A percentile compares a stretch with the other conserved stretches of the same genome.
phyloP scores from a whole-genome alignment of 441 rosid genomes.

The Brassica balearica region DNA sequence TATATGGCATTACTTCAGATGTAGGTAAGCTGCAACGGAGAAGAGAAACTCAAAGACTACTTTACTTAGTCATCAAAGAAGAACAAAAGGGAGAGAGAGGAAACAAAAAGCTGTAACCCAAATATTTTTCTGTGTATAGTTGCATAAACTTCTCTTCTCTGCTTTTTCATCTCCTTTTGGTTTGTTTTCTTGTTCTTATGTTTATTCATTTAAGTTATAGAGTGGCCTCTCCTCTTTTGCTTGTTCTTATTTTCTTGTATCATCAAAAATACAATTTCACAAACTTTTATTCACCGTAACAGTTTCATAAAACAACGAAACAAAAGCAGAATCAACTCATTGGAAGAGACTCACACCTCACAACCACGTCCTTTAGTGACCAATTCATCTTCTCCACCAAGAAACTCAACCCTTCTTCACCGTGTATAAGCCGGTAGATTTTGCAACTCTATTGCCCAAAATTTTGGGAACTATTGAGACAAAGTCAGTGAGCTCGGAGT shows the following conservation, averaged over 20 bases:
- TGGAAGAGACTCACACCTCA: not conserved
- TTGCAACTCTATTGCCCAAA: no score
- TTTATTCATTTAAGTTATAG: not conserved
- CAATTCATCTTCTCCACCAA: no score
- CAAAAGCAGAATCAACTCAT: not conserved
- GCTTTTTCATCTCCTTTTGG: not conserved
- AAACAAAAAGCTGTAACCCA: not conserved
- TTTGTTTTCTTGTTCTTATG: not conserved
- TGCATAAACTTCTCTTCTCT: not conserved
- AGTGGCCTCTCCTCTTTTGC: not conserved
- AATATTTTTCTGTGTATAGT: not conserved
- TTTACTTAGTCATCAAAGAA: not conserved
- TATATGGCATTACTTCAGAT: conserved; percentile 38
- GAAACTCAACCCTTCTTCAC: no score
- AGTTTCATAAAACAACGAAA: not conserved
- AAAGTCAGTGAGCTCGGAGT: no score
- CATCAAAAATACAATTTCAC: not conserved
- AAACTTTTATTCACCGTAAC: not conserved
- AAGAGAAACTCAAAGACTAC: conserved; percentile 34
- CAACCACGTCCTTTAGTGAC: no score
- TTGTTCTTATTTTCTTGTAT: not conserved
- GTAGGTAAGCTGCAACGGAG: conserved; percentile 34
- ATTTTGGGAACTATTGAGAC: no score
- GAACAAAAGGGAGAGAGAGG: not conserved
- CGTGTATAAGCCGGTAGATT: no score